Conservation (phyloP, 176 grass and related monocot genomes). For the Ananas comosus region DNA sequence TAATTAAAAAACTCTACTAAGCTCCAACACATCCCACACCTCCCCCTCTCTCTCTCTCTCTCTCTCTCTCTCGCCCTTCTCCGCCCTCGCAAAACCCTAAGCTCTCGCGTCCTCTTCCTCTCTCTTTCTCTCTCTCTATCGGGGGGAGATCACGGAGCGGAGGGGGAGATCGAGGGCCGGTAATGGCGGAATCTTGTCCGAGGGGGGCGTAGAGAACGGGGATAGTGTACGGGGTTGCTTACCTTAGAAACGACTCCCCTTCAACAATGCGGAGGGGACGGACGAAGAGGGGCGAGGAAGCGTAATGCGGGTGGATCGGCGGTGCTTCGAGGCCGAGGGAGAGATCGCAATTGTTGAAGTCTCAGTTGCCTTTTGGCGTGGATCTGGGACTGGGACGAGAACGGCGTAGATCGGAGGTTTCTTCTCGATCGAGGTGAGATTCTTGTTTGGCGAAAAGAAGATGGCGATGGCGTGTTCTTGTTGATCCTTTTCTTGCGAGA, state of each 20-base stretch:
- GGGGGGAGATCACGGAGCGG: background rate
- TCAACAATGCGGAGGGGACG: no score
- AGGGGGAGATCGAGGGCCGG: background rate
- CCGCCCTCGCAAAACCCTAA: background rate
- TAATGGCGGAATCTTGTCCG: slow-evolving; percentile 7
- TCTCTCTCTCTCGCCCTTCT: background rate
- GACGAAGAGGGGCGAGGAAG: no score
- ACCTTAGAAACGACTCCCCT: no score
- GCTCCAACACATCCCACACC: background rate
- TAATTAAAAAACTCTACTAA: slow-evolving; percentile 7
- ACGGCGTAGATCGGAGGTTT: no score
- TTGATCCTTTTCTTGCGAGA: background rate
- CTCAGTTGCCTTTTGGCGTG: no score
- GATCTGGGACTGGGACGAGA: no score
- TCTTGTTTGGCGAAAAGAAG: no score
- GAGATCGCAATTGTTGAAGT: no score
- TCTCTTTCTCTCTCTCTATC: background rate
- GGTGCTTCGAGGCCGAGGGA: no score
- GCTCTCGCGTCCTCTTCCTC: background rate
- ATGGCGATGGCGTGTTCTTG: no score
- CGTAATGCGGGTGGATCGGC: no score
- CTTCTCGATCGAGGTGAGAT: no score
- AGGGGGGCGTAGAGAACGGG: background rate
- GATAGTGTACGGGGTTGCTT: background rate
- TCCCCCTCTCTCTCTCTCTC: background rate